Evolutionary conservation across 2,329 filamentous ascomycete genomes (phyloP).

Genomic region (Penicillium crustosum): DNA sequence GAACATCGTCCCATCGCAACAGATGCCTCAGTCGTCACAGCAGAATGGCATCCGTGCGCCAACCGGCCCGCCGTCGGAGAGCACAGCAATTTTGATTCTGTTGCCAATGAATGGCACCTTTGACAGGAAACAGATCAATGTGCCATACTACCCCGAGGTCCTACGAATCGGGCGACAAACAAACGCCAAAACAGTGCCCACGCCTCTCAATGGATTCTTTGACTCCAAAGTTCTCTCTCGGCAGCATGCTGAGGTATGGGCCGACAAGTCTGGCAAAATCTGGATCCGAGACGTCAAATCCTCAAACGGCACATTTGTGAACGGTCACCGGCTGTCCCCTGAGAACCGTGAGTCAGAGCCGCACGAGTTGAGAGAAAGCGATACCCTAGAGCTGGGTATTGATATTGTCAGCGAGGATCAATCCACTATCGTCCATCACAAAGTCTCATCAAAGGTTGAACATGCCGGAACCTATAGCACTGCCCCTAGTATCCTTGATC

Average conservation of each 20-base stretch:
- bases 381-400: conserved; percentile 91
- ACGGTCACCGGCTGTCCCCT: conserved; percentile 81
- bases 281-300: conserved; percentile 98
- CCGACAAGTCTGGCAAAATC: conserved; percentile 79
- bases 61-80: conserved; percentile 52
- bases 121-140: conserved; percentile 91
- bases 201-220: conserved; percentile 88
- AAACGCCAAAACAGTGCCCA: conserved; percentile 92
- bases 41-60: conserved; percentile 56
- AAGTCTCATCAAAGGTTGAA: conserved; percentile 94
- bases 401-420: conserved; percentile 99
- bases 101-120: conserved; percentile 94
- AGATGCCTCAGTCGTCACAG: conserved; percentile 63
- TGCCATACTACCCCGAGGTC: conserved; percentile 91
- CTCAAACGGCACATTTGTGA: conserved; percentile 98
- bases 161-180: conserved; percentile 94
- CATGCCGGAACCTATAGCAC: conserved; percentile 78
- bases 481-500: conserved; percentile 74
- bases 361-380: conserved; percentile 85
- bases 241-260: conserved; percentile 95
- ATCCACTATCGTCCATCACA: conserved; percentile 97
- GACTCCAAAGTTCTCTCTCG: conserved; percentile 96
- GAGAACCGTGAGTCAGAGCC: conserved; percentile 97
- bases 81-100: conserved; percentile 78
- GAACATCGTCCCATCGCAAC: conserved; percentile 67